Evolutionary conservation across 352 stramenopile species (phyloP).

Genomic region (Globisporangium carolinianum): DNA sequence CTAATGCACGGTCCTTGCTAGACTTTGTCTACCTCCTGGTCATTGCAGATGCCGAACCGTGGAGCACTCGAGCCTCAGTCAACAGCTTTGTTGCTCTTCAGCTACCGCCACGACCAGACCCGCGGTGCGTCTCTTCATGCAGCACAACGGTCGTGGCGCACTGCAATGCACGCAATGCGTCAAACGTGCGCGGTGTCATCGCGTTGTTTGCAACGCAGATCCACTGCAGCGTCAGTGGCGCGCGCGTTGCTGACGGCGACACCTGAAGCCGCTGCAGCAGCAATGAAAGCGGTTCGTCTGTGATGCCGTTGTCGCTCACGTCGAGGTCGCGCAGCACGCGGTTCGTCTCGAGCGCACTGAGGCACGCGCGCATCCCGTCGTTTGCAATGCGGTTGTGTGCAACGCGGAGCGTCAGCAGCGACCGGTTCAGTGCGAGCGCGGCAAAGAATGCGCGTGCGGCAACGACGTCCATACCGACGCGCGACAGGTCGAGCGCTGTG

Average conservation of each 20-base stretch:
- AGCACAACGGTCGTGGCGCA: no score
- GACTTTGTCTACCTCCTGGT: no score
- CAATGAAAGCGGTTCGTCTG: slow-evolving; percentile 55
- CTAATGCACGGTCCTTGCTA: no score
- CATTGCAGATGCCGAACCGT: no score
- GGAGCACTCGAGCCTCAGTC: no score
- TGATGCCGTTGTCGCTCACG: slow-evolving; percentile 66
- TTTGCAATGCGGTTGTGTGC: slow-evolving; percentile 68
- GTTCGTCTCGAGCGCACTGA: slow-evolving; percentile 51
- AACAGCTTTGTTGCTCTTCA: no score
- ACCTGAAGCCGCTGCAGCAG: slow-evolving; percentile 28
- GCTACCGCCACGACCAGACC: no score
- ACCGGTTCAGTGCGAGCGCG: slow-evolving; percentile 53
- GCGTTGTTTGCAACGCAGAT: slow-evolving; percentile 51
- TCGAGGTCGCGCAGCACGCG: slow-evolving; percentile 57
- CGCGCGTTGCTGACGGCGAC: background rate
- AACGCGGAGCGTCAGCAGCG: slow-evolving; percentile 39
- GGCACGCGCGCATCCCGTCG: slow-evolving; percentile 59
- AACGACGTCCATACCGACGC: slow-evolving; percentile 47
- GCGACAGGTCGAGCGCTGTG: slow-evolving; percentile 53
- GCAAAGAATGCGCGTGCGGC: slow-evolving; percentile 57
- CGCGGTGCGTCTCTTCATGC: slow-evolving; percentile 21
- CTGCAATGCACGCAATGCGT: slow-evolving; percentile 8
- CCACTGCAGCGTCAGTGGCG: slow-evolving; percentile 25
- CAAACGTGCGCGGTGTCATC: slow-evolving; percentile 50